phyloP scores from a whole-genome alignment of 202 grass and related monocot species.

The Carex sylvatica region DNA sequence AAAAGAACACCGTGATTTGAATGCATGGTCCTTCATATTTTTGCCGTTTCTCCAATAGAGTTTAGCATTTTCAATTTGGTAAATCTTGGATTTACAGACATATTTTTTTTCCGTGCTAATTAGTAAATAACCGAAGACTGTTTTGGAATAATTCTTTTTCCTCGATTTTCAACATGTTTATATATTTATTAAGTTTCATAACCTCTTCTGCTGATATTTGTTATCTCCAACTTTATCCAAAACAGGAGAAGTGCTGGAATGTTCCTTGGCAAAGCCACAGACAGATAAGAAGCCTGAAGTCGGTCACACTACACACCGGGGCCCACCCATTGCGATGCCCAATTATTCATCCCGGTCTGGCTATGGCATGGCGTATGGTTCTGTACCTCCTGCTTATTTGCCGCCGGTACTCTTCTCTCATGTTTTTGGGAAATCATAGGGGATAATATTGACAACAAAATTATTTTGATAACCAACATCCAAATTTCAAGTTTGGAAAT shows the following conservation, averaged over 20 bases:
- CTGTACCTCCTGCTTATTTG: constrained; percentile 36
- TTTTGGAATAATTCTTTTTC: background rate
- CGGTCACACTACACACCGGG: constrained; percentile 43
- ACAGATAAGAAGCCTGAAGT: constrained; percentile 61
- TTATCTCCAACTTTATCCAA: background rate
- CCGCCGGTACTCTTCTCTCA: constrained; percentile 41
- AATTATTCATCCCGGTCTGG: constrained; percentile 32
- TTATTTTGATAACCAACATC: background rate
- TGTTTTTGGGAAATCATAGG: background rate
- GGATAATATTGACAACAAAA: background rate
- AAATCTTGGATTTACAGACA: background rate
- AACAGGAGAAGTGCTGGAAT: constrained; percentile 78
- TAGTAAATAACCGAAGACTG: background rate
- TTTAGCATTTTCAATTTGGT: background rate
- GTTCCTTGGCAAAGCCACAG: constrained; percentile 88
- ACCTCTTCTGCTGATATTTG: background rate
- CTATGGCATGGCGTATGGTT: constrained; percentile 40
- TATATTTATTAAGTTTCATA: background rate
- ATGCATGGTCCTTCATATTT: background rate
- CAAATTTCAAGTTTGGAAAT: background rate
- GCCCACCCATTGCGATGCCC: constrained; percentile 29
- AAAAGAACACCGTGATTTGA: background rate
- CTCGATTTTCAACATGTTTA: background rate
- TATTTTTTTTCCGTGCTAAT: background rate
- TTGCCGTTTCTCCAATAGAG: background rate